Percentiles rank a stretch among this genome's conserved stretches.
These are phyloP conservation scores for Candida suzukii DNA, from an alignment of 805 yeast species.

Conservation along the genomic window DNA sequence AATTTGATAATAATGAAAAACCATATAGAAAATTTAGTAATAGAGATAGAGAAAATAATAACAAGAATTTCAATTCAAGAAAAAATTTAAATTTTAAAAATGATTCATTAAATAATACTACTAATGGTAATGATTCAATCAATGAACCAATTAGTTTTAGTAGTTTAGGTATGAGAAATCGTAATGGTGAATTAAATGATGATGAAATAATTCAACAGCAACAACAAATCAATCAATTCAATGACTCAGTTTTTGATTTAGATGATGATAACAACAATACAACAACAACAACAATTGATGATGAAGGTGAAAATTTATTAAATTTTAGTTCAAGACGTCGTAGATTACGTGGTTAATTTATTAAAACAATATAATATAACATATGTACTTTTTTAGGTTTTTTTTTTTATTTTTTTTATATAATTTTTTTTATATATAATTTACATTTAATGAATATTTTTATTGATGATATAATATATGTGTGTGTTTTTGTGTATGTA, in stretches of 20 bases:
- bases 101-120: neutral
- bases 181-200: neutral
- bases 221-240: too few relatives aligned
- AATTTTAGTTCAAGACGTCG: slow-evolving; percentile 1
- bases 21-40: neutral
- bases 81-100: neutral
- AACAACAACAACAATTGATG: neutral
- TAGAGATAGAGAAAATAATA: neutral
- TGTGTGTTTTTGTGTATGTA: neutral
- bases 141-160: neutral
- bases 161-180: neutral
- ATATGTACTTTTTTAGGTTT: too few relatives aligned
- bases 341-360: too few relatives aligned
- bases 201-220: too few relatives aligned
- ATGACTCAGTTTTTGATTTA: too few relatives aligned
- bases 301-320: neutral
- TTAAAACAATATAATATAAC: too few relatives aligned
- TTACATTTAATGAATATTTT: neutral
- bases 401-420: neutral
- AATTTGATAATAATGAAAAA: neutral
- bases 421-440: neutral
- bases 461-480: neutral
- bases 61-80: neutral
- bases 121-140: neutral
- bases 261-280: too few relatives aligned